Evolutionary conservation across 306 rosid species (phyloP).

Genomic region (Cucumis melo): DNA sequence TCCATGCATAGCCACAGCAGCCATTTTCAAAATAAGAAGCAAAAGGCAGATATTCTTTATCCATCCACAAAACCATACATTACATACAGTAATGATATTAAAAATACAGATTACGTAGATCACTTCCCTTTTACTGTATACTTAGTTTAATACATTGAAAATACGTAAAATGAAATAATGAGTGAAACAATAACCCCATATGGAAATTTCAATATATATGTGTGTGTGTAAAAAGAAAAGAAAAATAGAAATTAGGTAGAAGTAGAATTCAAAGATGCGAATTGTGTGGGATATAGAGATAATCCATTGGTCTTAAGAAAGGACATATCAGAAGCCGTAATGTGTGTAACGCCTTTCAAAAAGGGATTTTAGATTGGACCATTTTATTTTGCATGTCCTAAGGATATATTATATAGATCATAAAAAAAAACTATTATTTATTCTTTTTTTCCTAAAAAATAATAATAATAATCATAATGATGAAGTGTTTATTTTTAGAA

Average conservation of each 20-base stretch:
- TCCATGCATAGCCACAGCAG: slow-evolving; percentile 2
- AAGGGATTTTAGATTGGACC: slow-evolving; percentile 26
- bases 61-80: neutral
- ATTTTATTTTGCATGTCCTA: slow-evolving; percentile 2
- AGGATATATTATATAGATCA: neutral
- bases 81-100: neutral
- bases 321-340: slow-evolving; percentile 33
- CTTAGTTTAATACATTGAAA: neutral
- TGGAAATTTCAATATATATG: neutral
- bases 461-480: no score
- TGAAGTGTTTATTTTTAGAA: no score
- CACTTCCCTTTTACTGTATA: neutral
- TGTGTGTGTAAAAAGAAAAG: no score
- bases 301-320: neutral
- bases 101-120: neutral
- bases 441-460: no score
- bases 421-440: neutral
- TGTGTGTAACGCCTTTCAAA: slow-evolving; percentile 22
- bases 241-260: neutral
- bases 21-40: neutral
- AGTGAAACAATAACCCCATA: neutral
- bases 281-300: slow-evolving; percentile 21
- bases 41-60: neutral
- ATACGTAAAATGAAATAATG: neutral
- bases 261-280: slow-evolving; percentile 39